A percentile compares a stretch with the other conserved stretches of the same genome.
phyloP scores from a whole-genome alignment of 2,329 filamentous ascomycete species.

The Stagonosporopsis cucurbitacearum region DNA sequence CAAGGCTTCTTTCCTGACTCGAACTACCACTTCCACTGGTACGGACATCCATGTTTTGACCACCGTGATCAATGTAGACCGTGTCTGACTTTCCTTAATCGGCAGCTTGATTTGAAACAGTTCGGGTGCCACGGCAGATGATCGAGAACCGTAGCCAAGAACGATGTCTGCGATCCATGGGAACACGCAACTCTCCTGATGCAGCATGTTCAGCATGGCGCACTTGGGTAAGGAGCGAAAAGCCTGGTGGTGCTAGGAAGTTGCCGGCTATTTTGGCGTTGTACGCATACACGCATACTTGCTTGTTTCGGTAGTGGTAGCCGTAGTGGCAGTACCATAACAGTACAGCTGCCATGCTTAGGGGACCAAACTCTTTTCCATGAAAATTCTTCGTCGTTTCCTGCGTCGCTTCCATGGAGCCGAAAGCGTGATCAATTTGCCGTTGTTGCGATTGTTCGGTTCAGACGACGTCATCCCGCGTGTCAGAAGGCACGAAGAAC shows the following conservation, averaged over 20 bases:
- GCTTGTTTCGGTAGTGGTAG: not conserved
- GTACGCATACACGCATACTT: too few relatives aligned
- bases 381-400: not conserved
- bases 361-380: not conserved
- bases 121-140: not conserved
- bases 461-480: slow-evolving; percentile 15
- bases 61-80: not conserved
- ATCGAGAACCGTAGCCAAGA: not conserved
- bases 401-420: not conserved
- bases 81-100: not conserved
- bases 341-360: not conserved
- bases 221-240: not conserved
- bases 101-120: not conserved
- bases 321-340: too few relatives aligned
- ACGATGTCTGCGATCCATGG: not conserved
- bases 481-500: slow-evolving; percentile 13
- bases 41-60: not conserved
- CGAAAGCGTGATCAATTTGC: not conserved
- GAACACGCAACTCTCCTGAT: not conserved
- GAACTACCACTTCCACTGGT: not conserved
- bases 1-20: not conserved
- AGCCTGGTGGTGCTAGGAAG: not conserved
- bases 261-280: not conserved
- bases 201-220: not conserved
- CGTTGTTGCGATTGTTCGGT: not conserved